A percentile compares a stretch with the other conserved stretches of the same genome.
Evolutionary conservation across 73 alveolate genomes (phyloP).

Genomic region (Paramecium tetraurelia): DNA sequence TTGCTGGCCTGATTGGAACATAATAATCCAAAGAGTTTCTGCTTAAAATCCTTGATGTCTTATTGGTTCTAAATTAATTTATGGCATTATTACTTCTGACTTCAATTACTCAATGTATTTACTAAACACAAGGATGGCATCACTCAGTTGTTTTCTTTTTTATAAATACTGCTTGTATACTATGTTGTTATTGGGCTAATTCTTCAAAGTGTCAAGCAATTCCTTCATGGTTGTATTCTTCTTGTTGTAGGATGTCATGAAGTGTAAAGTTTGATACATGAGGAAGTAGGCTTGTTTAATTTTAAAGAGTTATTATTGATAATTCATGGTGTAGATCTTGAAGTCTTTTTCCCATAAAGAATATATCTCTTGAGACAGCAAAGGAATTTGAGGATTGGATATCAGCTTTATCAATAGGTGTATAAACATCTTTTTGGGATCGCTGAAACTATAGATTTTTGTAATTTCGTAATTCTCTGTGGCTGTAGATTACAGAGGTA

Average conservation of each 20-base stretch:
- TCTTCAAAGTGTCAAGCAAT: background rate
- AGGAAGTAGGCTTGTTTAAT: background rate
- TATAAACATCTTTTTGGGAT: background rate
- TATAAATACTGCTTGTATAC: background rate
- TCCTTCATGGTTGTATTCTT: background rate
- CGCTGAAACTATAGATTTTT: slow-evolving; percentile 11
- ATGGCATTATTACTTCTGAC: background rate
- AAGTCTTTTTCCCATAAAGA: background rate
- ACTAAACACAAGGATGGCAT: background rate
- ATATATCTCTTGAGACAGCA: background rate
- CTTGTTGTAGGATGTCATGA: background rate
- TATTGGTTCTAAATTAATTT: background rate
- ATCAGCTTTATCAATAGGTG: background rate
- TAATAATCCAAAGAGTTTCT: background rate
- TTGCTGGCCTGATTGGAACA: background rate
- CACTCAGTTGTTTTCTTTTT: background rate
- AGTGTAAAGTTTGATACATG: background rate
- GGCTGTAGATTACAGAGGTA: background rate
- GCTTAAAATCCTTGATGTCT: background rate
- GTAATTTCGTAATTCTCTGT: background rate
- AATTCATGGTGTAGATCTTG: background rate
- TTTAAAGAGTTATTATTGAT: background rate
- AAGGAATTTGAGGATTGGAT: background rate
- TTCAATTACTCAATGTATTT: background rate
- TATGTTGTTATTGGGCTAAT: background rate